Evolutionary conservation across 805 yeast genomes (phyloP).

Genomic region (Metschnikowia gelsemii): DNA sequence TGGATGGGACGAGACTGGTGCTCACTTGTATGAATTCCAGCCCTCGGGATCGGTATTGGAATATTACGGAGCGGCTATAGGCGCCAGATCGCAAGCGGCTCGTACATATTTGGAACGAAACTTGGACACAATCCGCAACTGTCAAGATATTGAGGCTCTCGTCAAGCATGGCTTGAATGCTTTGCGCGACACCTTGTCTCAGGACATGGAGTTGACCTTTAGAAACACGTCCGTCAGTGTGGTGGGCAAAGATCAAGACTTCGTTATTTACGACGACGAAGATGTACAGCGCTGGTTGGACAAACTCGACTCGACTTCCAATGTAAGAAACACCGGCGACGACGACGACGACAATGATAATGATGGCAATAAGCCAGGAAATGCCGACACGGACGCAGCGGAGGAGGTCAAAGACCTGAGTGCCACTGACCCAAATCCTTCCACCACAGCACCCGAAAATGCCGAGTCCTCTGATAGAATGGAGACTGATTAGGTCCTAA

Average conservation of each 20-base stretch:
- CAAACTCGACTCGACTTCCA: constrained; percentile 63
- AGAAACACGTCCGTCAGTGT: constrained; percentile 88
- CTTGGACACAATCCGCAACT: constrained; percentile 61
- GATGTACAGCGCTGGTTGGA: constrained; percentile 82
- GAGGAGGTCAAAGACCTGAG: constrained; percentile 4
- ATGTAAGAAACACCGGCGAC: constrained; percentile 51
- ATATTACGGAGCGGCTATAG: constrained; percentile 91
- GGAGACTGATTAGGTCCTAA: constrained; percentile 37
- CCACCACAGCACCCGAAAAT: constrained; percentile 14
- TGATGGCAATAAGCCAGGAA: constrained; percentile 19
- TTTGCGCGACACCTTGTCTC: constrained; percentile 88
- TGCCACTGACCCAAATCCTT: constrained; percentile 14
- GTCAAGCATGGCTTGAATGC: constrained; percentile 87
- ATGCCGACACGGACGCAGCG: constrained; percentile 10
- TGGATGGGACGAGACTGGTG: constrained; percentile 91
- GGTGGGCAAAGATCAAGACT: constrained; percentile 79
- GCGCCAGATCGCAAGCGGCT: constrained; percentile 98
- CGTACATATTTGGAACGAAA: constrained; percentile 92
- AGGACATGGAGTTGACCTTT: constrained; percentile 84
- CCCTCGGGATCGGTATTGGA: constrained; percentile 94
- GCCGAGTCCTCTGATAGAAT: constrained; percentile 31
- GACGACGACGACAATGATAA: constrained; percentile 33
- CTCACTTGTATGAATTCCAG: constrained; percentile 91
- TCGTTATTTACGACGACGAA: constrained; percentile 83
- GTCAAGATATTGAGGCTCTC: constrained; percentile 65